Evolutionary conservation across 306 rosid genomes (phyloP).

Genomic region (Dryas drummondii): DNA sequence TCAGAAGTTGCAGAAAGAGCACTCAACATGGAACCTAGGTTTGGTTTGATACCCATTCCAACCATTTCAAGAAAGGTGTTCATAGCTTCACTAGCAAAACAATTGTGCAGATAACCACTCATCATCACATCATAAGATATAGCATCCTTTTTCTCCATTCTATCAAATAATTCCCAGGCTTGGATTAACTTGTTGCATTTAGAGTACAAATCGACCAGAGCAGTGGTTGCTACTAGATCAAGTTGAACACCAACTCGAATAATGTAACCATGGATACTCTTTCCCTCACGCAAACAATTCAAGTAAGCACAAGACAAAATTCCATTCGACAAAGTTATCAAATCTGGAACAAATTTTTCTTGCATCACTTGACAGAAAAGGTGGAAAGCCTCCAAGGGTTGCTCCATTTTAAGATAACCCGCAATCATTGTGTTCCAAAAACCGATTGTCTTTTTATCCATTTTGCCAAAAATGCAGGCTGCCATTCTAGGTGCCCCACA

Average conservation of each 20-base stretch:
- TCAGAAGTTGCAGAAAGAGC: conserved; percentile 46
- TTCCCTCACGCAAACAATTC: conserved; percentile 35
- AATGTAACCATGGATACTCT: conserved; percentile 53
- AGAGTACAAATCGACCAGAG: conserved; percentile 47
- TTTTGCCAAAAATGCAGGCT: conserved; percentile 33
- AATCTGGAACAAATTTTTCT: conserved; percentile 41
- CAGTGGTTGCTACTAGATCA: conserved; percentile 45
- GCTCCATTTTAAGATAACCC: conserved; percentile 37
- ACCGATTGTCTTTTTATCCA: conserved; percentile 38
- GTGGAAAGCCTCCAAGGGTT: conserved; percentile 33
- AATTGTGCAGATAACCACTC: conserved; percentile 39
- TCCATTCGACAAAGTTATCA: conserved; percentile 51
- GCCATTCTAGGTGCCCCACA: conserved; percentile 38
- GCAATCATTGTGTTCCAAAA: conserved; percentile 46
- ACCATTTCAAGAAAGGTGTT: conserved; percentile 34
- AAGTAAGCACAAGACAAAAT: conserved; percentile 38
- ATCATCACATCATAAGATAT: conserved; percentile 46
- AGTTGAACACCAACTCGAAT: conserved; percentile 28
- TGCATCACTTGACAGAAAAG: conserved; percentile 35
- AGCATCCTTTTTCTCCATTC: conserved; percentile 39
- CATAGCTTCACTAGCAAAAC: conserved; percentile 29
- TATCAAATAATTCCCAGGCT: conserved; percentile 41
- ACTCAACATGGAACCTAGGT: conserved; percentile 41
- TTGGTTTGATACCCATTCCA: conserved; percentile 25
- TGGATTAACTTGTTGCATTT: conserved; percentile 37